Evolutionary conservation across 441 rosid species (phyloP), one percentile per base, ranked within the genome.

Genomic region (Corymbia citriodora): DNA sequence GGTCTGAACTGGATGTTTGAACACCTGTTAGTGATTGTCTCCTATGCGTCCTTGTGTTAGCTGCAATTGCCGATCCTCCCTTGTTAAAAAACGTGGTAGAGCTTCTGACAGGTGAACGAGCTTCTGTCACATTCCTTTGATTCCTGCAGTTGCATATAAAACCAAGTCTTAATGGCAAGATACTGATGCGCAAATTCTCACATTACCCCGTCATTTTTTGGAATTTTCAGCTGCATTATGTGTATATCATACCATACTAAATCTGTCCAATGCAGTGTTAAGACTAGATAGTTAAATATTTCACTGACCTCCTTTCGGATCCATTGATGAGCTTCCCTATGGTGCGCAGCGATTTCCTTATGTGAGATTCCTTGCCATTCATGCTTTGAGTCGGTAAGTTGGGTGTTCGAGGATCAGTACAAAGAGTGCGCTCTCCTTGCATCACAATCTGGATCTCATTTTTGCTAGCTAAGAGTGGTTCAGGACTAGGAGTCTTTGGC

Each of bases 251-350:
- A 23, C 52, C 40, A 79, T 79, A 12, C 53, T 21, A 23, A 33
- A 87, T 53, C 18, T 53, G 63, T 87, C 49, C 36, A 55, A 11
- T 14, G 50, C 50, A 61, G 68, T 61, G 29, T 48, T 29, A 52
- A 33, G 16, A 85, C 12, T 33, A 85, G 36, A 31, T 14, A 52
- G 48, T 57, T 33, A 49, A 23, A 49, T 33, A 25, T 19, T 19
- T 59, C 88, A 65, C 89, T 87, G 92, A 96, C 99, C 98, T 94
- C 94, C 94, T 97, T 89, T 98, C 99, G n/a, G 97, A 94, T 61
- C 98, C 98, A 93, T 93, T 96, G 55, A 97, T 97, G 88, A 98
- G 94, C 92, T 96, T 97, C 90, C 99, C 99, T 11, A 98, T 97
- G 74, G 95, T 96, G 88, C 96, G 94, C 87, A 98, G 92, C 50